Base-by-base conservation (phyloP, 768 basidiomycete genomes). In the Rhizopogon sp. region DNA sequence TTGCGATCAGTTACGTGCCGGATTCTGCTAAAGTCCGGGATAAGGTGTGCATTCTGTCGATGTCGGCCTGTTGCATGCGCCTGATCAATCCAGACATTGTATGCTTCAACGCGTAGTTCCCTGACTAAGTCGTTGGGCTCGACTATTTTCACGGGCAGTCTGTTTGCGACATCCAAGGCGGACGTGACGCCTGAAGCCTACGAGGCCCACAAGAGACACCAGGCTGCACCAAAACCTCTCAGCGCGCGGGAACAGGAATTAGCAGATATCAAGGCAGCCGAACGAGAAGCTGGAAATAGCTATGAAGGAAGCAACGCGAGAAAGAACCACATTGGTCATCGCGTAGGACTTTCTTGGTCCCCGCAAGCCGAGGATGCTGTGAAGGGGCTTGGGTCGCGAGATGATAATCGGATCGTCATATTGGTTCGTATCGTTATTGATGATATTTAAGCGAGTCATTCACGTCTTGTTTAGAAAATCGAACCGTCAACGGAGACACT, bases 171-270 rank as follows among this genome's bases (percentile, higher is more conserved):
- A 0, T 78, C 80, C 52, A 88, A 84, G 66, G 73, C 71, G 11
- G 87, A 91, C 60, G 62, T 88, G 52, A 84, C 82, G 3, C 73
- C 83, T 1, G 79, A 80, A 45, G 83, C 88, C 0, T 94, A 96
- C 62, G 78, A 79, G 20, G 79, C 83, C 33, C 93, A 96, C 64
- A 76, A 80, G 56, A 79, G 75, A 14, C 89, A 93, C 64, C 68
- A 81, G 47, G 74, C 80, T 33, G 89, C 92, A 0, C 89, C 92
- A 2, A 79, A 90, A 58, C 96, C 94, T 1, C 76, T 97, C 62
- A 92, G 87, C 39, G 79, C 82, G 0, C 79, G 87, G 33, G 95
- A 98, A 70, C 80, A 84, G 56, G 93, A 95, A 66, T 77, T 96
- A 58, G 87, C 79, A 0, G 84, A 87, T 53, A 78, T 96, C 56